Evolutionary conservation across 2,329 filamentous ascomycete species (phyloP), one percentile per base, ranked within the genome.

Genomic region (Acephala macrosclerotiorum): DNA sequence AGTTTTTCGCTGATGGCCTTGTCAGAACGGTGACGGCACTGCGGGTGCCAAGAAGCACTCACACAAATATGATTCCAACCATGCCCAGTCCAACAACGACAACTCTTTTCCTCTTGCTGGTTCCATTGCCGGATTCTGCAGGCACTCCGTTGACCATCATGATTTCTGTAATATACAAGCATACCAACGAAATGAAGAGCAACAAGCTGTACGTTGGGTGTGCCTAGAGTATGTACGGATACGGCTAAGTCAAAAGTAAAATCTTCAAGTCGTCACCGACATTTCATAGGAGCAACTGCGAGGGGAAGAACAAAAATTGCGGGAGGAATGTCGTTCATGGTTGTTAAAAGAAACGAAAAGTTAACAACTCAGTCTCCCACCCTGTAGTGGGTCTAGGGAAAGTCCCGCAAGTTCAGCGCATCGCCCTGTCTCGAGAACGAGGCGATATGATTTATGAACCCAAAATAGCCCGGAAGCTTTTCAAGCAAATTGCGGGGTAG

Each of bases 11-110:
- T 96, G 72, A 12, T 6, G 18, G 18, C 3, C 16, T 26, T 38
- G 42, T 9, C 22, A 11, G 14, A 22, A n/a, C n/a, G n/a, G n/a
- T 6, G 11, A 7, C n/a, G 11, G 12, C 11, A 26, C n/a, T n/a
- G n/a, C n/a, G 45, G 5, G 20, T 22, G 12, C 3, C 5, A 12
- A n/a, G 58, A 55, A 59, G 49, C 11, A 83, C 90, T 84, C 80
- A 95, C 91, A 96, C 93, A 77, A 96, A 95, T 49, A 91, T 89
- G 71, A 96, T 91, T 42, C 91, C 93, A 53, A 97, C 94, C 94
- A 97, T 97, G 1, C 94, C 94, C 79, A 97, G 79, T 11, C 94
- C 94, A 45, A 97, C 92, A 42, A 97, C 89, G 1, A 96, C 93
- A 42, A 96, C 80, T 74, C 84, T 89, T 77, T 92, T 93, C 68